A percentile compares a stretch with the other conserved stretches of the same genome.
phyloP scores from a whole-genome alignment of 192 early-diverging fungal genomes.

The Backusella parvicylindrica region DNA sequence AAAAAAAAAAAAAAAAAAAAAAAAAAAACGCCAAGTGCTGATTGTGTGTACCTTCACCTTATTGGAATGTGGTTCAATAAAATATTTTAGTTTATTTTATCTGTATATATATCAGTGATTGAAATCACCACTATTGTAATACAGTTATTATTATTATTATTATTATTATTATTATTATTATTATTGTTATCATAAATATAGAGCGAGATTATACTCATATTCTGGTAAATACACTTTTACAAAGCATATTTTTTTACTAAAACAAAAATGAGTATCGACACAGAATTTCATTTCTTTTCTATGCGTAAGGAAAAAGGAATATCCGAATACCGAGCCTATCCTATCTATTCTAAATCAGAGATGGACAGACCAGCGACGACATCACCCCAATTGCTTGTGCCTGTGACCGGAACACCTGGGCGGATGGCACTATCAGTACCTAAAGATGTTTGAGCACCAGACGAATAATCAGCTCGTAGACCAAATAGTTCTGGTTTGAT shows the following conservation, averaged over 20 bases:
- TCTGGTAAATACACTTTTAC: neutral
- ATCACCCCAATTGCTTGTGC: conserved; percentile 22
- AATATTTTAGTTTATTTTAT: neutral
- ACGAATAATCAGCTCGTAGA: conserved; percentile 6
- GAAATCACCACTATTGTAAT: neutral
- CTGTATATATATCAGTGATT: neutral
- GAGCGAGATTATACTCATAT: neutral
- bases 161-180: neutral
- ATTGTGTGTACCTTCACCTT: neutral
- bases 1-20: no score
- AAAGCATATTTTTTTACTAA: neutral
- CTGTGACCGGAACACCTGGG: conserved; percentile 31
- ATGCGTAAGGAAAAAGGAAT: neutral
- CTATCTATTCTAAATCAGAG: neutral
- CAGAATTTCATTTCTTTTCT: neutral
- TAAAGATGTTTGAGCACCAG: conserved; percentile 23
- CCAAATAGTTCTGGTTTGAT: conserved; percentile 29
- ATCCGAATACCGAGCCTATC: neutral
- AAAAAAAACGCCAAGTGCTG: neutral
- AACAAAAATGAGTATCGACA: neutral
- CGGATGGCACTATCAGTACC: conserved; percentile 18
- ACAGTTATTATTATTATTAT: neutral
- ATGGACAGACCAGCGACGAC: conserved; percentile 17
- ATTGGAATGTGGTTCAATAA: neutral
- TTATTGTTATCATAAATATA: neutral